Conservation (phyloP, 805 yeast genomes). For the Gaillardinia entomophila region DNA sequence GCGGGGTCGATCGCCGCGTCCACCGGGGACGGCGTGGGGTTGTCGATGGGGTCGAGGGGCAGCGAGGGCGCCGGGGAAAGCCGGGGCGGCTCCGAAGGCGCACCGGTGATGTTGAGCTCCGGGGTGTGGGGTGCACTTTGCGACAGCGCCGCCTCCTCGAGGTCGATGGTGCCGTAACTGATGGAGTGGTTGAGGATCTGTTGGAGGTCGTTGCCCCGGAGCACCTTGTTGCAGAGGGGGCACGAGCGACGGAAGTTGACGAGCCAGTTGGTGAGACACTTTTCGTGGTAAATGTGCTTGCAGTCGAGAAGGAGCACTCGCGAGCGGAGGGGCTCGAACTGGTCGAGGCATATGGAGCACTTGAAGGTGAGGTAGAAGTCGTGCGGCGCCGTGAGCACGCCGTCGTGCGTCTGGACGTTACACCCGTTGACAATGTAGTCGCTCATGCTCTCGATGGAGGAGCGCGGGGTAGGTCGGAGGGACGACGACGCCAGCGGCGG, state of each 20-base stretch:
- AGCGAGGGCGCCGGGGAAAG: no score
- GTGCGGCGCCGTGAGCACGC: constrained; percentile 20
- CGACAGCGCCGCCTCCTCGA: no score
- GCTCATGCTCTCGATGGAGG: background rate
- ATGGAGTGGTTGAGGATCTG: no score
- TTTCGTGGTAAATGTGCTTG: constrained; percentile 55
- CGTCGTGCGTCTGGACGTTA: constrained; percentile 12
- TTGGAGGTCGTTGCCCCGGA: background rate
- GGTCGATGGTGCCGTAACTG: no score
- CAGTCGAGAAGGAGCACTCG: constrained; percentile 51
- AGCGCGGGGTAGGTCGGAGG: constrained; percentile 5
- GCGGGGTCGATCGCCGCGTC: no score
- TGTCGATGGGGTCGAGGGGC: no score
- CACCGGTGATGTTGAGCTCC: no score
- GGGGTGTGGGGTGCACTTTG: no score
- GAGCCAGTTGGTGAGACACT: constrained; percentile 57
- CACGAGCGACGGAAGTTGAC: constrained; percentile 48
- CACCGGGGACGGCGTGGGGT: no score
- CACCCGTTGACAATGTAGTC: constrained; percentile 10
- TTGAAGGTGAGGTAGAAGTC: constrained; percentile 38
- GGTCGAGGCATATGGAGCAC: constrained; percentile 58
- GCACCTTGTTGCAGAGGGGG: constrained; percentile 47
- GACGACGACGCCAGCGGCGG: constrained; percentile 7
- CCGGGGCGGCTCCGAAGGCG: no score
- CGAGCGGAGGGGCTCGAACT: constrained; percentile 41